Evolutionary conservation across 148 eudicot species (phyloP).

Genomic region (Persicaria maculosa): DNA sequence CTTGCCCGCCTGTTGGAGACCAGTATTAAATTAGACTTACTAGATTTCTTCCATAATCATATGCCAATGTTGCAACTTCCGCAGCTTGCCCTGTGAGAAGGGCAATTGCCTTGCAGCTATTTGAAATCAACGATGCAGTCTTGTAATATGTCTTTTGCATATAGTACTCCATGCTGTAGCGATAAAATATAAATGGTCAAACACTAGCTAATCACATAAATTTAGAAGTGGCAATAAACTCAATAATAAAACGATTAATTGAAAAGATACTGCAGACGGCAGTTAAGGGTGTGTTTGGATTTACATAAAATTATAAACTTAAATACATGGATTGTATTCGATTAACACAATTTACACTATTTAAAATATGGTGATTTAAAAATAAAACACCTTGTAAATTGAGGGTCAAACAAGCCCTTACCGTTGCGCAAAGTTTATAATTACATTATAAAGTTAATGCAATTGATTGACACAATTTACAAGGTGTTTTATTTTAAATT

Average conservation of each 20-base stretch:
- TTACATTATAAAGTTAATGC: too few relatives aligned
- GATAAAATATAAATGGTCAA: background rate
- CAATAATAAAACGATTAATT: background rate
- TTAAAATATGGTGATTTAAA: too few relatives aligned
- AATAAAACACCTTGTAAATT: too few relatives aligned
- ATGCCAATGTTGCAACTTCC: constrained; percentile 76
- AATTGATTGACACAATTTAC: too few relatives aligned
- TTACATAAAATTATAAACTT: too few relatives aligned
- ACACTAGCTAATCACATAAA: background rate
- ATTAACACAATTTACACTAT: too few relatives aligned
- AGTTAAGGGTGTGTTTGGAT: too few relatives aligned
- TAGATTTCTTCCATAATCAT: constrained; percentile 91
- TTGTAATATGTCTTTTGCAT: constrained; percentile 90
- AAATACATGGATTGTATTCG: too few relatives aligned
- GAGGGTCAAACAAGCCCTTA: too few relatives aligned
- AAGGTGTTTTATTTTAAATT: too few relatives aligned
- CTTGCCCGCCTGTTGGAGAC: background rate
- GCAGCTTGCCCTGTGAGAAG: constrained; percentile 88
- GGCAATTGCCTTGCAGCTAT: constrained; percentile 95
- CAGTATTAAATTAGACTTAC: constrained; percentile 26
- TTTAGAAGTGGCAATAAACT: background rate
- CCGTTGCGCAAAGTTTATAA: too few relatives aligned
- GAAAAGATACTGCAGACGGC: background rate
- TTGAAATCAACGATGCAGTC: constrained; percentile 88
- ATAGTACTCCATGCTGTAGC: constrained; percentile 83